Base-by-base conservation (phyloP, 2,329 filamentous ascomycete genomes). In the Penicillium sp. region DNA sequence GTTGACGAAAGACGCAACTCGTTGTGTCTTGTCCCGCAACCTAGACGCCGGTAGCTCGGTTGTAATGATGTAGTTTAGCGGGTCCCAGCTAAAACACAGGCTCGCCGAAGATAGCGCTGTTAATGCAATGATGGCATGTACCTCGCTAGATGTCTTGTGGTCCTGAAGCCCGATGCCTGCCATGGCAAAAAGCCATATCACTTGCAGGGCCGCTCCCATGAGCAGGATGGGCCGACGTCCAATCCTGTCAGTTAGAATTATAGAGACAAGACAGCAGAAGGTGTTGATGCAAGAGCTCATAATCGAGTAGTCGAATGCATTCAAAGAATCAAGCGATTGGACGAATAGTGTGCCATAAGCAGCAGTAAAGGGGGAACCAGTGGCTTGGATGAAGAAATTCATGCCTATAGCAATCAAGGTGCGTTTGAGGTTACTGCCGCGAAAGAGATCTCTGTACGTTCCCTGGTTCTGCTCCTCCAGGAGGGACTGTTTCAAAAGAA, bases 261-360 rank as follows among this genome's bases (percentile, higher is more conserved):
- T 53, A 3, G 59, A 55, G 18, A 57, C 55, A 57, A 59, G 49
- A 52, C 53, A 59, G 38, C 35, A 35, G 35, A 50, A 60, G 2
- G 62, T 59, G 24, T 63, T 63, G 56, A 64, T 57, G 59, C 61
- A 62, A 58, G 42, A 56, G 28, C 57, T 60, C 72, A 82, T 77
- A 49, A 82, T 74, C 7, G 73, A 73, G 63, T 75, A 81, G 47
- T 76, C 71, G 65, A 82, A 82, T n/a, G 56, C 38, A 11, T 58
- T 58, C 46, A 58, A 24, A 26, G 56, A 58, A 42, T 58, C 40
- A 20, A 58, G 51, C 9, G 56, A 58, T 40, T 58, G 56, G 1
- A 58, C 50, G 30, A 54, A 58, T 16, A 58, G 23, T 7, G 56
- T 58, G 24, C 50, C 45, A 33, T 58, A 58, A 38, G 56, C 56